Base-by-base conservation (phyloP, 805 yeast species). In the Starmerella kuoi region DNA sequence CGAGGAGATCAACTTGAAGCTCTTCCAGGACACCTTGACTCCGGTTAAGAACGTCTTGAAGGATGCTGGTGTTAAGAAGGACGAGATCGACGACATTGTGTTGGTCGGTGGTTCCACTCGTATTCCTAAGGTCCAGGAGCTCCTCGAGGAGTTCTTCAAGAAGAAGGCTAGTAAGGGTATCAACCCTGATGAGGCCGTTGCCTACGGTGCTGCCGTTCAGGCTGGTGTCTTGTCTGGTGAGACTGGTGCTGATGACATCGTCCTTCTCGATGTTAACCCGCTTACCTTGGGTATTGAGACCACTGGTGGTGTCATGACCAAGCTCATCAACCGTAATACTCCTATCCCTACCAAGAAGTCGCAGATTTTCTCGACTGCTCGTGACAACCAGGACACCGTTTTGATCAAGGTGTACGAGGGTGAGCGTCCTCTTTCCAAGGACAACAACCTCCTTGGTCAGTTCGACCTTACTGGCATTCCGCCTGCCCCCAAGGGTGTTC, bases 151-250 rank as follows among this genome's bases (percentile, higher is more conserved):
- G 52, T 86, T 67, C 75, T 88, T 88, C 62, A 77, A 80, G 60
- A 88, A 91, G 74, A 86, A 86, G 68, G 88, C 94, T 53, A 84
- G 94, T 55, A 88, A 87, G 76, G 88, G 95, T 59, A 88, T 88
- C 61, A 88, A 88, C 73, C 97, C 98, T 51, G 98, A 88, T 70
- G 98, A 88, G 73, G 98, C 98, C 63, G 97, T 88, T 60, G 98
- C 97, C 34, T 88, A 79, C 59, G 98, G 98, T 76, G 97, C 97
- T 48, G 96, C 98, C 51, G 96, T 88, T 51, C 98, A 88, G 72
- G 97, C 95, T 45, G 97, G 97, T 72, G 93, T 88, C 55, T 71
- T 88, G 53, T 77, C 94, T 43, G 97, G 97, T 66, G 95, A 87
- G 67, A 86, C 80, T 58, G 91, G 93, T 64, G 91, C 78, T 50